phyloP scores from a whole-genome alignment of 805 yeast genomes.

The Kodamaea fukazawae region DNA sequence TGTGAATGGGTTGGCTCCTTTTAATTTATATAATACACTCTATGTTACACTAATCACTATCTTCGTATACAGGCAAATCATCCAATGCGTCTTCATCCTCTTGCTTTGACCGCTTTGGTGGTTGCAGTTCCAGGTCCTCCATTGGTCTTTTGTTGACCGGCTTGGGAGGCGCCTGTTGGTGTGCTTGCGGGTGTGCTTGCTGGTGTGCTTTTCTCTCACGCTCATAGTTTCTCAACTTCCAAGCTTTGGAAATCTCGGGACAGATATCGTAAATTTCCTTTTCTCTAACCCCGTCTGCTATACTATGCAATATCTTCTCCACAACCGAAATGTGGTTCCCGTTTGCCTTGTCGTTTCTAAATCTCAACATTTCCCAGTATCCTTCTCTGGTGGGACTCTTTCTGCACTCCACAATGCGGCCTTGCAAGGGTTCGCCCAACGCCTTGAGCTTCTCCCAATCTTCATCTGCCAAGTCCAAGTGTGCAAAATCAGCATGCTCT shows the following conservation, averaged over 20 bases:
- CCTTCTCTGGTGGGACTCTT: slow-evolving; percentile 54
- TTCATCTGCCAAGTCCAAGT: slow-evolving; percentile 57
- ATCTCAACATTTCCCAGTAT: slow-evolving; percentile 81
- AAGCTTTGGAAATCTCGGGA: slow-evolving; percentile 51
- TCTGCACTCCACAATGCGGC: slow-evolving; percentile 83
- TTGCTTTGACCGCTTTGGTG: slow-evolving; percentile 9
- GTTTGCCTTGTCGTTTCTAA: slow-evolving; percentile 87
- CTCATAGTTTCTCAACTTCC: slow-evolving; percentile 59
- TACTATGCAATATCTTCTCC: slow-evolving; percentile 76
- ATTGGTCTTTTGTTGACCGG: slow-evolving; percentile 4
- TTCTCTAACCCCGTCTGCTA: slow-evolving; percentile 79
- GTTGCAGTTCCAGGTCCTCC: slow-evolving; percentile 10
- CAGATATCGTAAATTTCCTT: slow-evolving; percentile 67
- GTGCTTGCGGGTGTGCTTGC: slow-evolving; percentile 7
- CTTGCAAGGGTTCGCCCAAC: slow-evolving; percentile 78
- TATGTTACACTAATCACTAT: slow-evolving; percentile 27
- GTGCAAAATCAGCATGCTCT: slow-evolving; percentile 63
- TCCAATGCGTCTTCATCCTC: slow-evolving; percentile 21
- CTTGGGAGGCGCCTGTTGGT: slow-evolving; percentile 8
- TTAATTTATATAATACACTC: slow-evolving; percentile 2
- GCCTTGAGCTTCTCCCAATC: slow-evolving; percentile 79
- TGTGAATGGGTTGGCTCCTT: too few relatives aligned
- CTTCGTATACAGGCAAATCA: slow-evolving; percentile 42
- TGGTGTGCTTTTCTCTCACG: slow-evolving; percentile 19
- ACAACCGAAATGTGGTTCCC: slow-evolving; percentile 86